phyloP scores from a whole-genome alignment of 768 basidiomycete species.

The Xerocomus potaroensis region DNA sequence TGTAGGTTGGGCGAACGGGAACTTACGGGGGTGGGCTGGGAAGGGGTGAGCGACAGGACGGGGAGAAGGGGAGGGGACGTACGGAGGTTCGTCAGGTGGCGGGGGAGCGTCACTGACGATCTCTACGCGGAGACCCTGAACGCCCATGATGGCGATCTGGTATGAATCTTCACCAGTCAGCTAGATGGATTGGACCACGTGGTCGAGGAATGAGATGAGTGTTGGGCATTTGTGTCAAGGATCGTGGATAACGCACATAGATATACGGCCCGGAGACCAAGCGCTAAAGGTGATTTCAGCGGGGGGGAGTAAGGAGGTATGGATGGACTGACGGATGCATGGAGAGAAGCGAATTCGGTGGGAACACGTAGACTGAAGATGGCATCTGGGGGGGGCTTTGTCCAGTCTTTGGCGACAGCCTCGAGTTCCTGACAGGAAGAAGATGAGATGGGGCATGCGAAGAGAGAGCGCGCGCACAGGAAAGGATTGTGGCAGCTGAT shows the following conservation, averaged over 20 bases:
- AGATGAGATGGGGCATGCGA: not conserved
- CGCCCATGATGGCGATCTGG: constrained; percentile 82
- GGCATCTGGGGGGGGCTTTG: constrained; percentile 78
- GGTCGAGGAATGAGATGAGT: constrained; percentile 13
- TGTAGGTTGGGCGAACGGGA: constrained; percentile 12
- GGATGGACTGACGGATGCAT: constrained; percentile 63
- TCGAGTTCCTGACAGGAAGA: constrained; percentile 62
- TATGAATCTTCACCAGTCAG: constrained; percentile 83
- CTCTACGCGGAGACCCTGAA: constrained; percentile 79
- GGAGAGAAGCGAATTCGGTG: constrained; percentile 81
- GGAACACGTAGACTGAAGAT: constrained; percentile 74
- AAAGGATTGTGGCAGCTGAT: constrained; percentile 65
- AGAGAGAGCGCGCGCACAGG: constrained; percentile 40
- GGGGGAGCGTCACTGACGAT: constrained; percentile 84
- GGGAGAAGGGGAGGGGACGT: constrained; percentile 17
- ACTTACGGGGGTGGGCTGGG: constrained; percentile 49
- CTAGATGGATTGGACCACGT: constrained; percentile 37
- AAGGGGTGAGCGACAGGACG: constrained; percentile 9
- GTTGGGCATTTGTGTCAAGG: constrained; percentile 4
- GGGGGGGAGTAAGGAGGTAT: constrained; percentile 8
- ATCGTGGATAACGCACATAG: constrained; percentile 50
- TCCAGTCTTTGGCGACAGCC: constrained; percentile 77
- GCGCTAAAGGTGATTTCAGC: constrained; percentile 46
- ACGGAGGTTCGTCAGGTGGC: constrained; percentile 82
- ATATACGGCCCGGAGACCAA: constrained; percentile 80